Base-by-base conservation (phyloP, 1,284 basidiomycete genomes). In the Trametes hirsuta region DNA sequence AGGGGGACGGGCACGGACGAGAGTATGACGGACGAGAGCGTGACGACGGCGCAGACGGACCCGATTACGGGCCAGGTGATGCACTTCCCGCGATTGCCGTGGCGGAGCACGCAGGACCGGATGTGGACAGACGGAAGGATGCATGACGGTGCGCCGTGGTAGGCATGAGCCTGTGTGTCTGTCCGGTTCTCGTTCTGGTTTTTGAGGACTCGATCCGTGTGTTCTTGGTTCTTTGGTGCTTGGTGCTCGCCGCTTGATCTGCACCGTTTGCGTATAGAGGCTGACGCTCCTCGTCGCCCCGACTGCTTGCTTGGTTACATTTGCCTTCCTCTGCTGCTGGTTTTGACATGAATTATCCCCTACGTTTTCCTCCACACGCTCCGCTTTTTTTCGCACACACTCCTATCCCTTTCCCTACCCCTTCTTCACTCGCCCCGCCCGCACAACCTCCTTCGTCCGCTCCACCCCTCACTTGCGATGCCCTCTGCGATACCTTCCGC, bases 21-120 rank as follows among this genome's bases (percentile, higher is more conserved):
- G 41, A 71, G 69, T 40, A 49, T 65, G 51, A 69, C 71, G 14
- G 64, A 70, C 47, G 68, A 72, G 41, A 77, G 74, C 49, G 71
- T 73, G 18, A 76, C 74, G 46, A 76, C 74, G 22, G 65, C 71
- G 9, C 58, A 72, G 55, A 75, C 73, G 40, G 75, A 77, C 55
- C 74, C 75, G 15, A 66, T 73, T 12, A 75, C 74, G 12, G 75
- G 75, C 18, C 66, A 70, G 12, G 64, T 71, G 11, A 64, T 74
- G 64, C 74, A 74, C 48, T 68, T 75, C 54, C 69, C 74, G 14
- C 58, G 69, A 53, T 56, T 75, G 48, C 70, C 75, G 5, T 73
- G 68, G 68, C 61, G 61, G 6, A 61, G 61, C 21, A 34, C 24
- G 5, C 41, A 53, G 24, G 63, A 69, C 42, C 45, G 48, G 22